Percentiles rank a stretch among this genome's conserved stretches.
Evolutionary conservation across 169 alveolate species (phyloP).

Genomic region (Plasmodium reichenowi): DNA sequence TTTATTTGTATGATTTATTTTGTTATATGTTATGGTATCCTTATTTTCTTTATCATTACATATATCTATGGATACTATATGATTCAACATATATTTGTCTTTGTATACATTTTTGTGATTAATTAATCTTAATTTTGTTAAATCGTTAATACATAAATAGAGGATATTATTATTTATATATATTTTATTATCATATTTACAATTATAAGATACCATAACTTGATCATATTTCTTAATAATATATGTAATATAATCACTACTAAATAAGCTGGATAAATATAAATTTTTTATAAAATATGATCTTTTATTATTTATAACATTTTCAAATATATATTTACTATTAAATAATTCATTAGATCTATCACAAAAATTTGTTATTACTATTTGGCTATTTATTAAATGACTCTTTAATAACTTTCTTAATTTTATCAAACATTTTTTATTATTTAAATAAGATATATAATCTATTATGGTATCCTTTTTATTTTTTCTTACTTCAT

Average conservation of each 20-base stretch:
- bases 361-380: slow-evolving; percentile 70
- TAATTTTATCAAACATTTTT: slow-evolving; percentile 24
- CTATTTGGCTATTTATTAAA: slow-evolving; percentile 34
- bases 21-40: background rate
- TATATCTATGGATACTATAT: slow-evolving; percentile 24
- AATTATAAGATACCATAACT: slow-evolving; percentile 19
- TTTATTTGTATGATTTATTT: background rate
- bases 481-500: background rate
- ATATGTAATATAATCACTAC: slow-evolving; percentile 16
- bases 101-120: slow-evolving; percentile 41
- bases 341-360: slow-evolving; percentile 28
- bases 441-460: slow-evolving; percentile 14
- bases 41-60: background rate
- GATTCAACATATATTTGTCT: slow-evolving; percentile 14
- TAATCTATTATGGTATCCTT: slow-evolving; percentile 9
- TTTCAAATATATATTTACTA: slow-evolving; percentile 20
- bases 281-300: slow-evolving; percentile 24
- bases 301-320: slow-evolving; percentile 28
- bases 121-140: slow-evolving; percentile 45
- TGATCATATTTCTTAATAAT: slow-evolving; percentile 41
- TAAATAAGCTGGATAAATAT: slow-evolving; percentile 56
- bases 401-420: slow-evolving; percentile 12
- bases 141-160: slow-evolving; percentile 43
- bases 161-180: slow-evolving; percentile 22
- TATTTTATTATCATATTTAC: slow-evolving; percentile 56